Evolutionary conservation across 306 rosid genomes (phyloP).

Genomic region (Hippophae rhamnoides): DNA sequence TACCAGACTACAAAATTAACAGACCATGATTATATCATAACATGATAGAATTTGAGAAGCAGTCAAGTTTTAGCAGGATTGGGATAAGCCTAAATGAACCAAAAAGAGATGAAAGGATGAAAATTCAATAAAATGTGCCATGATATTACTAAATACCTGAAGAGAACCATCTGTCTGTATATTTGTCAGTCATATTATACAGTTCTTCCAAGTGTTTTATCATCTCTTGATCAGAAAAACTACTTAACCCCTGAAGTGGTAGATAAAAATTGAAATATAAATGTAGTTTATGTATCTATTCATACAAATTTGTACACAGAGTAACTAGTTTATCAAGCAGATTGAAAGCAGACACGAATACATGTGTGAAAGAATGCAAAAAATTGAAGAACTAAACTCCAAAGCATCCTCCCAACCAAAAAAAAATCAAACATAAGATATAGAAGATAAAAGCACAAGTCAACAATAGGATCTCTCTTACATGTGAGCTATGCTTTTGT

Average conservation of each 20-base stretch:
- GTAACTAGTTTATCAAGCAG: no score
- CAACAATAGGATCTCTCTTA: neutral
- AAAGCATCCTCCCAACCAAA: no score
- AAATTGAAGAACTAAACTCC: no score
- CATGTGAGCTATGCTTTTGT: neutral
- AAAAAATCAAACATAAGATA: no score
- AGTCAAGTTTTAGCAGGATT: no score
- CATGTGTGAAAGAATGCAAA: no score
- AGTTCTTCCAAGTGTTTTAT: constrained; percentile 57
- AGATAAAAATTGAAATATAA: constrained; percentile 7
- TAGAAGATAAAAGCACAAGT: neutral
- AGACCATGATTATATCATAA: no score
- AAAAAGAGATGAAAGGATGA: neutral
- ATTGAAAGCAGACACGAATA: no score
- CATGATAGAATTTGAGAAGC: no score
- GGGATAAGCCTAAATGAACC: neutral
- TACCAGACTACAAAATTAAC: no score
- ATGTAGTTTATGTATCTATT: no score
- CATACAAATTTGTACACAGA: no score
- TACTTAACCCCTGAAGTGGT: constrained; percentile 58
- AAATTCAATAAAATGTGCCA: constrained; percentile 1
- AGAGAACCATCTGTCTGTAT: constrained; percentile 85
- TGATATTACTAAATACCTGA: constrained; percentile 42
- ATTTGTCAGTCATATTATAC: constrained; percentile 68
- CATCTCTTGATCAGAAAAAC: constrained; percentile 46